Conservation (phyloP, 2,329 filamentous ascomycete genomes). For the Curvularia verruculosa region DNA sequence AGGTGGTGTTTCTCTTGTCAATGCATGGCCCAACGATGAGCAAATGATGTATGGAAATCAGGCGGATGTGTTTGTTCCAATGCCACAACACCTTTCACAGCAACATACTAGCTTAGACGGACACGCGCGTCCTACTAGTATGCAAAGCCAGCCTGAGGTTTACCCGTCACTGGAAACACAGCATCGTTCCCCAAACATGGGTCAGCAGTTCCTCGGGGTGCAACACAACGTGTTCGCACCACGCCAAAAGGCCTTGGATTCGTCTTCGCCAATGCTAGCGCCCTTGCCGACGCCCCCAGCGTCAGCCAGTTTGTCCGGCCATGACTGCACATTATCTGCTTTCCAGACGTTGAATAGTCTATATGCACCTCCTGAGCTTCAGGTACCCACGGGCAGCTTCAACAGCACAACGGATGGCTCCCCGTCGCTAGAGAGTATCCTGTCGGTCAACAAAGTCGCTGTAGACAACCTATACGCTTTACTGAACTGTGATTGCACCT, state of each 20-base stretch:
- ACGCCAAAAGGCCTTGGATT: constrained; percentile 32
- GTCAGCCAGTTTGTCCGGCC: constrained; percentile 30
- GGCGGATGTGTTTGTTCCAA: constrained; percentile 34
- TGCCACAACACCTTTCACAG: constrained; percentile 34
- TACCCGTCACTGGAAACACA: constrained; percentile 33
- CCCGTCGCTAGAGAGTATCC: constrained; percentile 40
- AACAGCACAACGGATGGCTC: constrained; percentile 32
- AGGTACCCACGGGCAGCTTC: constrained; percentile 35
- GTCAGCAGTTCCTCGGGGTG: constrained; percentile 35
- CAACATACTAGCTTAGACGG: constrained; percentile 28
- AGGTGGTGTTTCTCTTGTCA: constrained; percentile 29
- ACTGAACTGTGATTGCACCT: constrained; percentile 43
- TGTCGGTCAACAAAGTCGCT: constrained; percentile 43
- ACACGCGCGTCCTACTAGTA: constrained; percentile 37
- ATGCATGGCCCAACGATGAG: constrained; percentile 42
- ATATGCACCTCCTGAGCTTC: constrained; percentile 38
- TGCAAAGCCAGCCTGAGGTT: constrained; percentile 43
- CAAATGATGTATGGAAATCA: constrained; percentile 39
- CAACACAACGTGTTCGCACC: constrained; percentile 29
- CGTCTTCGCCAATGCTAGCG: constrained; percentile 35
- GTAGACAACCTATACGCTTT: constrained; percentile 44
- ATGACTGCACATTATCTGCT: constrained; percentile 47
- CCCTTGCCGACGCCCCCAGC: constrained; percentile 39
- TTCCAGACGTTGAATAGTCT: constrained; percentile 46
- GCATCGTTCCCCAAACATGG: constrained; percentile 32